Conservation (phyloP, 371 early-diverging fungal species). For the Mucor ambiguus region DNA sequence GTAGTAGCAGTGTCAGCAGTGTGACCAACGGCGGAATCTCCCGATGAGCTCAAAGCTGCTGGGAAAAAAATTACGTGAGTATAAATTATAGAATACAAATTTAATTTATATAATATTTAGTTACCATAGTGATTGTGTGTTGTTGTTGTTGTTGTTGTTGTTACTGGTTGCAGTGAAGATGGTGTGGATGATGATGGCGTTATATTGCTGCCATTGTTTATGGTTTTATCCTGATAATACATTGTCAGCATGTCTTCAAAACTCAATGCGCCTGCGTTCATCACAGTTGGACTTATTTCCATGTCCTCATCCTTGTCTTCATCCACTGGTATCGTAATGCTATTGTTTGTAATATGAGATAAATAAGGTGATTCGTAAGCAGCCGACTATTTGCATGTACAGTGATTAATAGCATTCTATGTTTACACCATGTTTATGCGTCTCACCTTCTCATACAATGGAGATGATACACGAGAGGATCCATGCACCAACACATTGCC, state of each 20-base stretch:
- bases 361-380: conserved; percentile 7
- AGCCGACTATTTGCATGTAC: conserved; percentile 3
- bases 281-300: background rate
- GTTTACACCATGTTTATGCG: background rate
- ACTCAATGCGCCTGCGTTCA: conserved; percentile 33
- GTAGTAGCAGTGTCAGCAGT: background rate
- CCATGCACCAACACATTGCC: conserved; percentile 30
- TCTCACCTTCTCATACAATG: conserved; percentile 11
- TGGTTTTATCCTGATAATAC: conserved; percentile 21
- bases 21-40: conserved; percentile 16
- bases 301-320: conserved; percentile 24
- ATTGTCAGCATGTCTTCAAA: conserved; percentile 32
- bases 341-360: conserved; percentile 19
- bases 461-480: conserved; percentile 17
- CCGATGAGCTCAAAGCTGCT: conserved; percentile 17
- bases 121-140: conserved; percentile 2
- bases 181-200: conserved; percentile 2
- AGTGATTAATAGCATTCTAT: background rate
- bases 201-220: background rate
- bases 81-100: conserved; percentile 2
- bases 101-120: background rate
- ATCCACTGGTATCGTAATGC: conserved; percentile 33
- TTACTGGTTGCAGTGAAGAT: background rate
- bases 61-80: conserved; percentile 23
- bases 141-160: background rate